Percentiles rank a stretch among this genome's conserved stretches.
Conservation (phyloP, 176 grass and related monocot genomes). For the Oryza punctata region DNA sequence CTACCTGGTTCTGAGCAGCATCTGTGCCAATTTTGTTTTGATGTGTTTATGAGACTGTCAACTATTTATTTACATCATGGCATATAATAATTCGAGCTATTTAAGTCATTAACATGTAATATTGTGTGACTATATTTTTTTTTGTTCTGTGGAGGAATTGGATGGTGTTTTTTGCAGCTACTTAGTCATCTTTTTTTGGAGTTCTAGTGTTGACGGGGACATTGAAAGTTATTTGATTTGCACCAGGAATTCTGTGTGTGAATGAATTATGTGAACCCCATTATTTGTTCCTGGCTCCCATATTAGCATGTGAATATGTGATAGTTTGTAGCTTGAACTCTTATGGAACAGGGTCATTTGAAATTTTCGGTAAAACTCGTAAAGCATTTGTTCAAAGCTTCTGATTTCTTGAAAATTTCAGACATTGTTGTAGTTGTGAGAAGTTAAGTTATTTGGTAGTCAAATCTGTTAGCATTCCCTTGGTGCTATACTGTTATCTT, state of each 20-base stretch:
- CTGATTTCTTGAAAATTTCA: slow-evolving; percentile 14
- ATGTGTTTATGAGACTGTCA: neutral
- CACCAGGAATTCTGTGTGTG: neutral
- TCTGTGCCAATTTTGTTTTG: slow-evolving; percentile 1
- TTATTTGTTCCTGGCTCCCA: neutral
- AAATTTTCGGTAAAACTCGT: neutral
- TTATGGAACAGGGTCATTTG: neutral
- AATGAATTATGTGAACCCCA: neutral
- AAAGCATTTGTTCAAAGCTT: slow-evolving; percentile 5
- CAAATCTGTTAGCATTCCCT: slow-evolving; percentile 17
- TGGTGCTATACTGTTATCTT: neutral
- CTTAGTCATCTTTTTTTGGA: neutral
- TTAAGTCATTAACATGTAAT: slow-evolving; percentile 17
- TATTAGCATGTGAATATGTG: neutral
- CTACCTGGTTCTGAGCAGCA: neutral
- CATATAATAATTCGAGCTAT: slow-evolving; percentile 20
- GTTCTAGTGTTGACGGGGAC: neutral
- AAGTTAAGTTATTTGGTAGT: slow-evolving; percentile 1
- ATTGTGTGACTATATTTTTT: neutral
- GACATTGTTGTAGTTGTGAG: neutral
- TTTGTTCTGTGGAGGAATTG: neutral
- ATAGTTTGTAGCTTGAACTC: neutral
- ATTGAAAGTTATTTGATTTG: neutral
- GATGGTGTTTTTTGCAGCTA: neutral
- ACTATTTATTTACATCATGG: slow-evolving; percentile 23